phyloP scores from a whole-genome alignment of 192 early-diverging fungal genomes.

The Geosiphon pyriformis region DNA sequence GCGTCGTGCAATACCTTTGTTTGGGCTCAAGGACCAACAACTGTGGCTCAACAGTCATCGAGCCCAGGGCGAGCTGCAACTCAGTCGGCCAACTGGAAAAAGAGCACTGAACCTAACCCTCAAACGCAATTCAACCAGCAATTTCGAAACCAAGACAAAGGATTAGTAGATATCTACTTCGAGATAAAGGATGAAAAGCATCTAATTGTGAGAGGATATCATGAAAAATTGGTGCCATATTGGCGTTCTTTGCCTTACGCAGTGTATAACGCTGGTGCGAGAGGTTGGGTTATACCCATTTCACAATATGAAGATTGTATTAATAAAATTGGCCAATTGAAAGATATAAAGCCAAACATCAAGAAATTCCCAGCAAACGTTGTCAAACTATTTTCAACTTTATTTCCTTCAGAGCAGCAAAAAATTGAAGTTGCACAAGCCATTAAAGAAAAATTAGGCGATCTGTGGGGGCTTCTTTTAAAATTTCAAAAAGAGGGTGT shows the following conservation, averaged over 20 bases:
- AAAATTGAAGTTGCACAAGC: not conserved
- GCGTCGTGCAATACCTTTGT: too few relatives aligned
- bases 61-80: too few relatives aligned
- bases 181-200: not conserved
- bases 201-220: constrained; percentile 6
- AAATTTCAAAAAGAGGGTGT: constrained; percentile 39
- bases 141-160: too few relatives aligned
- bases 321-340: not conserved
- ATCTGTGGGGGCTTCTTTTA: constrained; percentile 27
- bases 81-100: too few relatives aligned
- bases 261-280: not conserved
- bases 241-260: not conserved
- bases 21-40: too few relatives aligned
- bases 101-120: too few relatives aligned
- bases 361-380: constrained; percentile 6
- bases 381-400: not conserved
- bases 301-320: not conserved
- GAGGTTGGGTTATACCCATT: constrained; percentile 11
- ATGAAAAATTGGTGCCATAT: constrained; percentile 1
- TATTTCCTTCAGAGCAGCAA: not conserved
- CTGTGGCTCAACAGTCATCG: too few relatives aligned
- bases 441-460: constrained; percentile 2
- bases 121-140: too few relatives aligned
- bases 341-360: not conserved
- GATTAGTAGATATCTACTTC: constrained; percentile 3